These are phyloP conservation scores for Phytophthora sp. DNA, from an alignment of 352 stramenopile genomes.

Conservation along the genomic window DNA sequence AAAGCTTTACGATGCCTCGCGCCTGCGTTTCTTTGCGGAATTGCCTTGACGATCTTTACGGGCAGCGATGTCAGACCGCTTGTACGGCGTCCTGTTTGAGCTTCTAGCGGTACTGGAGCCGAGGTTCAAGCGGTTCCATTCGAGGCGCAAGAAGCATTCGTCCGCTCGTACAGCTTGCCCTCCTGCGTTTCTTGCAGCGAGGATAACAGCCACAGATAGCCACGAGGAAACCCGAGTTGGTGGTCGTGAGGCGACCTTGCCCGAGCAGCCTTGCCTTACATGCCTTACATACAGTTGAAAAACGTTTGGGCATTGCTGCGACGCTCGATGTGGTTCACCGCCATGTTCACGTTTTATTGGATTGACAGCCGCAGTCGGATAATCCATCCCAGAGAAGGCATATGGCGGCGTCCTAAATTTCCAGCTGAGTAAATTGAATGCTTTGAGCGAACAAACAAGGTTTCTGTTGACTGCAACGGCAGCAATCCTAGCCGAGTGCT, in stretches of 20 bases:
- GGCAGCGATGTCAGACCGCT: neutral
- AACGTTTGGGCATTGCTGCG: neutral
- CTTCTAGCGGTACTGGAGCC: neutral
- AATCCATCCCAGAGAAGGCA: too few relatives aligned
- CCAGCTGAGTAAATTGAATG: too few relatives aligned
- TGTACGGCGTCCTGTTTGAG: constrained; percentile 4
- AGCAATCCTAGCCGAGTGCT: too few relatives aligned
- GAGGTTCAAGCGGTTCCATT: constrained; percentile 7
- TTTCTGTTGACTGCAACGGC: too few relatives aligned
- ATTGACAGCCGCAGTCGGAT: constrained; percentile 10
- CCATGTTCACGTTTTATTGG: constrained; percentile 6
- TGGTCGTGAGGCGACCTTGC: neutral
- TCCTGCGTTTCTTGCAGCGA: constrained; percentile 20
- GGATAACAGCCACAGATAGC: neutral
- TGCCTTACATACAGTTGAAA: constrained; percentile 10
- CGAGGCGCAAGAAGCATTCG: constrained; percentile 2
- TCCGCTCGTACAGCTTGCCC: constrained; percentile 6
- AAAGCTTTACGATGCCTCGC: constrained; percentile 19
- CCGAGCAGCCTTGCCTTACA: neutral
- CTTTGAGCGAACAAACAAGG: too few relatives aligned
- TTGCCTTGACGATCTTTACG: constrained; percentile 5
- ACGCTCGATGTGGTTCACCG: neutral
- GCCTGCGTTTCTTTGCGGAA: constrained; percentile 22
- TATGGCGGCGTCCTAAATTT: too few relatives aligned
- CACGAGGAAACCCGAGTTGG: neutral